Base-by-base conservation (phyloP, 257 asterid species). In the Salvia rosmarinus region DNA sequence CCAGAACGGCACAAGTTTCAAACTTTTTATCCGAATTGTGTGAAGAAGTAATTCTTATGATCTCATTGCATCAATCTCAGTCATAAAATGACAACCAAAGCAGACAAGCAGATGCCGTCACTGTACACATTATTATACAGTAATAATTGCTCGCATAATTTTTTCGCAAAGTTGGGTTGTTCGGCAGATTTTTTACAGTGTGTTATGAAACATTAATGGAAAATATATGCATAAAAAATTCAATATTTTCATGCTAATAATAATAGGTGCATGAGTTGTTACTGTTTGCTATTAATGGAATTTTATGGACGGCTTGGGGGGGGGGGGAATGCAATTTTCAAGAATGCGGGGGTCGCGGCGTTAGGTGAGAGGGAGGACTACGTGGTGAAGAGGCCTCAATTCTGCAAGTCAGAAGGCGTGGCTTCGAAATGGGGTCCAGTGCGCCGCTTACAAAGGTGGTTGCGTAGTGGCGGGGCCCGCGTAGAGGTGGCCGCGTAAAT, bases 401-500 rank as follows among this genome's bases (percentile, higher is more conserved):
- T 56, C 20, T 81, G 78, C 94, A 78, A 86, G 81, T 86, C 73
- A 70, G 55, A n/a, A 40, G 47, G 56, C 39, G 55, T 42, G 62
- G 62, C 60, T 61, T 52, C 39, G 65, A 60, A 6, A 55, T 67
- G 44, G 47, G 72, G 75, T 9, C 40, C 20, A 1, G 19, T 11
- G 79, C 25, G 67, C 43, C 49, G 55, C 78, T 75, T 82, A 71
- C 71, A 56, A 71, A 16, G 81, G 87, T 87, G 73, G 89, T 81
- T 87, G 80, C 82, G 77, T 75, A 57, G 87, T 82, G 92, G 95
- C 72, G 90, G 91, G 86, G 78, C 76, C 85, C 85, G 37, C 50
- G 3, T 35, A 5, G 67, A 19, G 66, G 25, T 76, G 68, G 60
- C 55, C 77, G 76, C 37, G 74, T 64, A 17, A 77, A 73, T 70